Base-by-base conservation (phyloP, 257 asterid genomes). In the Penstemon newberryi region DNA sequence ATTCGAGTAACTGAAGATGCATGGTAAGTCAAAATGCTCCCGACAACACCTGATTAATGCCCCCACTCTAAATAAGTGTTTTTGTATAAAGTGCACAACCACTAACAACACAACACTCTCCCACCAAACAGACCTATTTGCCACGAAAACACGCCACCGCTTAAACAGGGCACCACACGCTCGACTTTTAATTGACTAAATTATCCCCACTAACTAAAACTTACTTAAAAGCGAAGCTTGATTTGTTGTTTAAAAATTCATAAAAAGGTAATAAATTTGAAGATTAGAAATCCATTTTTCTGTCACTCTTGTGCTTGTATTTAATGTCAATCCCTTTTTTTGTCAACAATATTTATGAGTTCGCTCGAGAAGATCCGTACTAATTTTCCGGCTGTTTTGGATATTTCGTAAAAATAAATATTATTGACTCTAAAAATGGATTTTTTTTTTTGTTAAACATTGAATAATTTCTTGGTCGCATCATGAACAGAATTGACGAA, bases 81-180 rank as follows among this genome's bases (percentile, higher is more conserved):
- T 55, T 60, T 59, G 4, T 19, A 55, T 66, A 70, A 70, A 78
- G 70, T 10, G 54, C 74, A 62, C 68, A 69, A 70, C 81, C 82
- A 83, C 85, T 75, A 59, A 68, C 83, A 79, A 73, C 82, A 71
- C 84, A 25, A 25, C 33, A 25, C 33, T 25, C 33, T 15, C 70
- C 81, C 83, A 83, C 91, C 85, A 79, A 81, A 83, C 83, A 76
- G 67, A 73, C 83, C 70, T 75, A 78, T 75, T 78, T 82, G 83
- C 88, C 88, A 78, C 81, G 74, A 71, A 57, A 53, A 79, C 85
- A 82, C 85, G 86, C 77, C 85, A 85, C 83, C 84, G 74, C 54
- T 65, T 72, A 71, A 37, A 43, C 73, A 33, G 78, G 76, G 67
- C 49, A 57, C 15, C 56, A 10, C 13, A 45, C 56, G 61, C 69